These are phyloP conservation scores for Suillus sp. DNA, from an alignment of 768 basidiomycete species.

Conservation along the genomic window DNA sequence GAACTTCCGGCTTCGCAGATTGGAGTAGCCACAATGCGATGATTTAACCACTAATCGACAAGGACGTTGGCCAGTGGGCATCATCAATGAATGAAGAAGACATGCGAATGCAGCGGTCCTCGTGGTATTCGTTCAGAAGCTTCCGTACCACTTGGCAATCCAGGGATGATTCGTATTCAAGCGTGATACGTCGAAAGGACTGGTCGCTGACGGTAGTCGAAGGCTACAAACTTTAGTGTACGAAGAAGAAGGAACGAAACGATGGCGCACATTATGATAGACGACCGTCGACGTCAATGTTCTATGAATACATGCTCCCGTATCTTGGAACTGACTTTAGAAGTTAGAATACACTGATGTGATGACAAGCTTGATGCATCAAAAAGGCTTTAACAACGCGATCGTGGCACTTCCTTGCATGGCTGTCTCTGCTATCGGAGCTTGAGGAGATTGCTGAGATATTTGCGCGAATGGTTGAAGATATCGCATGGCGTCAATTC, in stretches of 20 bases:
- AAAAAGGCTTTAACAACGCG: neutral
- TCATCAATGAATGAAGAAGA: constrained; percentile 1
- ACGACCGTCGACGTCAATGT: neutral
- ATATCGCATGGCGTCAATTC: neutral
- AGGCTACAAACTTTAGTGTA: neutral
- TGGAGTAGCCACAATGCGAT: constrained; percentile 40
- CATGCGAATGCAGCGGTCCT: neutral
- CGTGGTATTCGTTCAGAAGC: neutral
- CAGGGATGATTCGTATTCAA: too few relatives aligned
- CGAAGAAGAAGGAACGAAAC: neutral
- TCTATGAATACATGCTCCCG: neutral
- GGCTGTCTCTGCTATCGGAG: neutral
- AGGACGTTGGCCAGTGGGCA: constrained; percentile 25
- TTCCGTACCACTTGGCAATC: too few relatives aligned
- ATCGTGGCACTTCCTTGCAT: neutral
- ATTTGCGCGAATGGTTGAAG: constrained; percentile 30
- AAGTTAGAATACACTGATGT: neutral
- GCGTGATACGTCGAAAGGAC: too few relatives aligned
- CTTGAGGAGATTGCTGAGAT: constrained; percentile 9
- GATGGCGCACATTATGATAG: neutral
- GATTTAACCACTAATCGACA: constrained; percentile 50
- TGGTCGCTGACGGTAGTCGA: too few relatives aligned
- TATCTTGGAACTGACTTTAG: neutral
- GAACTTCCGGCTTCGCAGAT: constrained; percentile 44
- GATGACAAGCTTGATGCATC: neutral